Percentiles rank a stretch among this genome's conserved stretches.
Conservation (phyloP, 495 filamentous ascomycete species). For the Trichocladium uniseriatum region DNA sequence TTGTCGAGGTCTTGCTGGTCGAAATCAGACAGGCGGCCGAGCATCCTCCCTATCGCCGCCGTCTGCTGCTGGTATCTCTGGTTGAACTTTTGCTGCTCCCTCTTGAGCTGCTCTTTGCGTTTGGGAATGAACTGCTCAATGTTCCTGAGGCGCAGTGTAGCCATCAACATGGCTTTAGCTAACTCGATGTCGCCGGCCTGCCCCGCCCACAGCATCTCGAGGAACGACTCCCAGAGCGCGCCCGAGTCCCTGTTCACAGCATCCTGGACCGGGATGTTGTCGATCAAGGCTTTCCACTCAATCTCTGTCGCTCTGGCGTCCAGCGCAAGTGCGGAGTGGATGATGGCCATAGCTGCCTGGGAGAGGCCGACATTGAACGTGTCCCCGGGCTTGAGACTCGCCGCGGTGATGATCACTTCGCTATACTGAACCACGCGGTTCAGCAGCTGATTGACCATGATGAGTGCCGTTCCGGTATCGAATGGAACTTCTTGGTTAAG, state of each 20-base stretch:
- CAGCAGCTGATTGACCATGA: constrained; percentile 44
- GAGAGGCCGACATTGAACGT: constrained; percentile 34
- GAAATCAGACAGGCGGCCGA: constrained; percentile 71
- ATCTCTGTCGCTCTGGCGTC: constrained; percentile 66
- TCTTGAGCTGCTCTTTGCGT: constrained; percentile 42
- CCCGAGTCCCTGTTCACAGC: constrained; percentile 55
- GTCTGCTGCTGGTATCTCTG: constrained; percentile 58
- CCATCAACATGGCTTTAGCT: constrained; percentile 61
- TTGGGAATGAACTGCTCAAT: constrained; percentile 59
- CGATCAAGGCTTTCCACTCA: constrained; percentile 58
- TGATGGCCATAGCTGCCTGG: constrained; percentile 48
- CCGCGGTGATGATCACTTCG: constrained; percentile 35
- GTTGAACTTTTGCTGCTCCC: constrained; percentile 54
- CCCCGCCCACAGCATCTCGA: constrained; percentile 55
- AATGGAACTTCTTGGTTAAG: constrained; percentile 30
- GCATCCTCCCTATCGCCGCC: constrained; percentile 57
- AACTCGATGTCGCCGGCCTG: constrained; percentile 53
- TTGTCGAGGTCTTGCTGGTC: constrained; percentile 50
- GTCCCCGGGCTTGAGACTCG: constrained; percentile 28
- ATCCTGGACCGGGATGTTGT: constrained; percentile 51
- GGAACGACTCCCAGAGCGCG: constrained; percentile 65
- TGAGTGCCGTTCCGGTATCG: constrained; percentile 38
- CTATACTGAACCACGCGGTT: constrained; percentile 41
- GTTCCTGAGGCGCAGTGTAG: constrained; percentile 55
- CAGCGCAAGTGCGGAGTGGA: constrained; percentile 59